phyloP scores from a whole-genome alignment of 2,329 filamentous ascomycete genomes.

The Penicillium crustosum region DNA sequence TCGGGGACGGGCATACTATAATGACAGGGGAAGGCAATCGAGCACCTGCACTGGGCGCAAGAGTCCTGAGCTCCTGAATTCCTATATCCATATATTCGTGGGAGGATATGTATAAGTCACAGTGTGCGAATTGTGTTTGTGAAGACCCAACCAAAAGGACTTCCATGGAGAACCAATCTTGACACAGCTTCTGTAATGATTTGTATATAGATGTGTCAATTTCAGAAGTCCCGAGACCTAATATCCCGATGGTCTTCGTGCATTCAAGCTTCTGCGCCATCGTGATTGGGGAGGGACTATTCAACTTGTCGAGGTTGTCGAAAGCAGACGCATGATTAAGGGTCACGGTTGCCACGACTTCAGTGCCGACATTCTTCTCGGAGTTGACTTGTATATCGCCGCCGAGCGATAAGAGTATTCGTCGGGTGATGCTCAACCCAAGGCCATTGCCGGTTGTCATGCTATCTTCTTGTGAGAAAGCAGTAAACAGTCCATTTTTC shows the following conservation, averaged over 20 bases:
- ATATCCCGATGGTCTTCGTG: conserved; percentile 21
- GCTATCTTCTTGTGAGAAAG: conserved; percentile 61
- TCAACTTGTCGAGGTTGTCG: not conserved
- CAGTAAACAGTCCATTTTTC: conserved; percentile 47
- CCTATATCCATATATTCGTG: conserved; percentile 20
- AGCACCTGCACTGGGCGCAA: not conserved
- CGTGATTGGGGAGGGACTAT: not conserved
- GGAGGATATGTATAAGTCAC: conserved; percentile 25
- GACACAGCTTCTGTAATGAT: conserved; percentile 22
- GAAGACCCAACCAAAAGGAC: conserved; percentile 2
- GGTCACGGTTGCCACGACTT: conserved; percentile 14
- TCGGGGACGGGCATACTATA: conserved; percentile 26
- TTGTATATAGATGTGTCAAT: conserved; percentile 11
- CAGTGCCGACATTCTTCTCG: conserved; percentile 27
- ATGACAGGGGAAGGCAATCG: conserved; percentile 22
- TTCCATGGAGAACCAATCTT: conserved; percentile 20
- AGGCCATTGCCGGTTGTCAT: conserved; percentile 59
- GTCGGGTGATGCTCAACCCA: conserved; percentile 58
- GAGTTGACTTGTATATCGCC: conserved; percentile 32
- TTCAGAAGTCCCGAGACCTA: conserved; percentile 17
- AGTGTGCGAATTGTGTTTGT: conserved; percentile 6
- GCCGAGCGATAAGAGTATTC: conserved; percentile 30
- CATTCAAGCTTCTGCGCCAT: not conserved
- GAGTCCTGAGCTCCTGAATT: conserved; percentile 2
- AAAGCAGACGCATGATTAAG: conserved; percentile 2